These are phyloP conservation scores for Ulvella scutata DNA, from an alignment of 139 green algal genomes.

Conservation along the genomic window DNA sequence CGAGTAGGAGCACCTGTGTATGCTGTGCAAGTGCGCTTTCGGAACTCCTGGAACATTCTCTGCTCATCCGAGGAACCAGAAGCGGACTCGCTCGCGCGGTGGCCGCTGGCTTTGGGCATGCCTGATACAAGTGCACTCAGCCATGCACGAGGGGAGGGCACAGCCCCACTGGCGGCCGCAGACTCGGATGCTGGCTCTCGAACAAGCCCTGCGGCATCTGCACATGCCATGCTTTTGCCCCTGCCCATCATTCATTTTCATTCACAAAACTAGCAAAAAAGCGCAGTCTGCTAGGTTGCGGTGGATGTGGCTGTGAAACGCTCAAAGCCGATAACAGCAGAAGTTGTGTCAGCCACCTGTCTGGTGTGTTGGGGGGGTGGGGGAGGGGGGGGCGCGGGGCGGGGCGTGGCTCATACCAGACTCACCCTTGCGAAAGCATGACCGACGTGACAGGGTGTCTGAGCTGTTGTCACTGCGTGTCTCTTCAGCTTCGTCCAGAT, in stretches of 20 bases:
- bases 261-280: too few relatives aligned
- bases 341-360: too few relatives aligned
- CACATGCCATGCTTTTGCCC: too few relatives aligned
- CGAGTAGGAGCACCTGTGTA: too few relatives aligned
- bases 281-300: too few relatives aligned
- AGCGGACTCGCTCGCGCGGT: background rate
- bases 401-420: too few relatives aligned
- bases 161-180: background rate
- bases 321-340: too few relatives aligned
- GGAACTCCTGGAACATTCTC: slow-evolving; percentile 4
- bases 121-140: background rate
- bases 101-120: background rate
- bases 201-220: background rate
- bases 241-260: too few relatives aligned
- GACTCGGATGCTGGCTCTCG: background rate
- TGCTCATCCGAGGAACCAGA: background rate
- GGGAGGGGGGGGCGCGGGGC: too few relatives aligned
- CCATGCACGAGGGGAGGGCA: background rate
- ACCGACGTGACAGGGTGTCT: background rate
- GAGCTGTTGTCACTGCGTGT: background rate
- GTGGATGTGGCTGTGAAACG: too few relatives aligned
- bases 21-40: background rate
- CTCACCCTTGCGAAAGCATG: too few relatives aligned
- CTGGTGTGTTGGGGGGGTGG: too few relatives aligned
- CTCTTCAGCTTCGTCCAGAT: background rate